Conservation (phyloP, 306 rosid species). For the Benincasa hispida region DNA sequence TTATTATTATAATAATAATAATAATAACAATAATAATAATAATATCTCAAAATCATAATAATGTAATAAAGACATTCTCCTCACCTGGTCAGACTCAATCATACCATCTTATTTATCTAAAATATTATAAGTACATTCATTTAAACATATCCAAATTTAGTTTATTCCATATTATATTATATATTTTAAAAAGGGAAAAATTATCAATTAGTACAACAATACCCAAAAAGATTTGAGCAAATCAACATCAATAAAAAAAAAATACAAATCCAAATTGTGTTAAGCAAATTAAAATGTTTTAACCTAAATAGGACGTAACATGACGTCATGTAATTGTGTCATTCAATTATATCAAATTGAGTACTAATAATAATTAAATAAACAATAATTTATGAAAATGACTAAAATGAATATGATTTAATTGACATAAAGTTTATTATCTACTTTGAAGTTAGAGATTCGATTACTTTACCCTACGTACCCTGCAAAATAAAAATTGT, state of each 20-base stretch:
- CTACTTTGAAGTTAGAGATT: too few relatives aligned
- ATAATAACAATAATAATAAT: too few relatives aligned
- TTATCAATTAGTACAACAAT: neutral
- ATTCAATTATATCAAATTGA: neutral
- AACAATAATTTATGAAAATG: neutral
- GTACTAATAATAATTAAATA: neutral
- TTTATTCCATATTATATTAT: neutral
- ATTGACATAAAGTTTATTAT: too few relatives aligned
- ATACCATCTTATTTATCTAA: neutral
- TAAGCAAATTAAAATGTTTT: too few relatives aligned
- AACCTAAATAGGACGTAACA: neutral
- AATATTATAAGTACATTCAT: neutral
- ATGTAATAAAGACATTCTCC: neutral
- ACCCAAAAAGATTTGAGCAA: neutral
- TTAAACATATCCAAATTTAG: neutral
- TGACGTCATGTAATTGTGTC: neutral
- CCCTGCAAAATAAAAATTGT: too few relatives aligned
- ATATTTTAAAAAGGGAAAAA: too few relatives aligned
- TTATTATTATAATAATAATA: neutral
- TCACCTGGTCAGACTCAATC: conserved; percentile 3
- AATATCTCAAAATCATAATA: neutral
- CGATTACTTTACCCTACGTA: too few relatives aligned
- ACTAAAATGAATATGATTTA: too few relatives aligned
- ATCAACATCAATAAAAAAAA: neutral
- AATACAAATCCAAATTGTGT: too few relatives aligned